Percentiles rank a stretch among this genome's conserved stretches.
Conservation (phyloP, 2,329 filamentous ascomycete genomes). For the Scedosporium apiospermum region DNA sequence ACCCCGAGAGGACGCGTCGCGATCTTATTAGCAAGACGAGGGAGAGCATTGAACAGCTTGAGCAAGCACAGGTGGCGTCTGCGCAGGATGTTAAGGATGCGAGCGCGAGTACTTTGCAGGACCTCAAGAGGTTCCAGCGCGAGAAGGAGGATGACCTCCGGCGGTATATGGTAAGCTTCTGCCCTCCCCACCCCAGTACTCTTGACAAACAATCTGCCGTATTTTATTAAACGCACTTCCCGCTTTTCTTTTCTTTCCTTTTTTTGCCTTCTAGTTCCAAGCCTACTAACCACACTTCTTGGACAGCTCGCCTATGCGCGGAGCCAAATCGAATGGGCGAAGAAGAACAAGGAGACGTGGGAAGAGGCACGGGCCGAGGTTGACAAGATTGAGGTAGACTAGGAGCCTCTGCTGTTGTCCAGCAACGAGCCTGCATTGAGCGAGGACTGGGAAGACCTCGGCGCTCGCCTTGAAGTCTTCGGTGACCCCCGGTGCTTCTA, state of each 20-base stretch:
- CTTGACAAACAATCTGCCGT: too few species aligned
- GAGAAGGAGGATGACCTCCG: constrained; percentile 94
- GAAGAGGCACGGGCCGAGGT: constrained; percentile 83
- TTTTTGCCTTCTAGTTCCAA: neutral
- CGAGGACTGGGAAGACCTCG: neutral
- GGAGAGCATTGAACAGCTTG: constrained; percentile 75
- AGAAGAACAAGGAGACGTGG: constrained; percentile 83
- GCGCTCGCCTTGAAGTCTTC: too few species aligned
- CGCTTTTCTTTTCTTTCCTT: neutral
- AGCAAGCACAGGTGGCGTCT: constrained; percentile 81
- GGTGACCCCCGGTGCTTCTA: too few species aligned
- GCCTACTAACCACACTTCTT: neutral
- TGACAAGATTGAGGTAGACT: constrained; percentile 68
- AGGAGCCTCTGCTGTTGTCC: neutral
- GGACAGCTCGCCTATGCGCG: constrained; percentile 78
- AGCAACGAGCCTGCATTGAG: neutral
- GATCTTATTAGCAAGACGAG: constrained; percentile 94
- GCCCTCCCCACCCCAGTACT: constrained; percentile 3
- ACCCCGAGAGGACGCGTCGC: constrained; percentile 83
- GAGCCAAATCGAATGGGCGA: constrained; percentile 90
- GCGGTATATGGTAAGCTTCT: constrained; percentile 78
- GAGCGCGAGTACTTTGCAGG: constrained; percentile 76
- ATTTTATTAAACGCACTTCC: too few species aligned
- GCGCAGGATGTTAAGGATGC: constrained; percentile 91
- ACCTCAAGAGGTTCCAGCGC: constrained; percentile 83